phyloP scores from a whole-genome alignment of 1,139 yeast genomes.

The Blastobotrys arbuscula region DNA sequence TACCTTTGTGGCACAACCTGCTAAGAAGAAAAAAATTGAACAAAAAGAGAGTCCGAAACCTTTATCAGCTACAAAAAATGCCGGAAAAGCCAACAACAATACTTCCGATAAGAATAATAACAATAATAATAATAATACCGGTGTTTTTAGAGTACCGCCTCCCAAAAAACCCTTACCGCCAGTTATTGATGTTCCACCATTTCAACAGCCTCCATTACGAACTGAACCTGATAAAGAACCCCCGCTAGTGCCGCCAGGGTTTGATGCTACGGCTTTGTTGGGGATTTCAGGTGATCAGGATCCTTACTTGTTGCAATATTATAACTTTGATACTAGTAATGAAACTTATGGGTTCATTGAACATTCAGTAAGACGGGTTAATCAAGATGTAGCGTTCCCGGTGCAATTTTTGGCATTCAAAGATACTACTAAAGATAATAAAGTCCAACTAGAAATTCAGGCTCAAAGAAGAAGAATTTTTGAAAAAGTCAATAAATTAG shows the following conservation, averaged over 20 bases:
- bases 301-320: constrained; percentile 32
- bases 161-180: constrained; percentile 12
- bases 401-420: constrained; percentile 29
- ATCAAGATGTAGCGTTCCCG: constrained; percentile 25
- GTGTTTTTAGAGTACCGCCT: neutral
- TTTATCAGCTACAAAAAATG: constrained; percentile 1
- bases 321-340: constrained; percentile 25
- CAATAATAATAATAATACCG: neutral
- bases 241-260: constrained; percentile 27
- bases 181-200: constrained; percentile 22
- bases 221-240: constrained; percentile 19
- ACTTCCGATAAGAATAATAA: neutral
- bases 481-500: constrained; percentile 24
- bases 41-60: constrained; percentile 10
- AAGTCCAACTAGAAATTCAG: constrained; percentile 20
- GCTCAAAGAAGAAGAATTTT: constrained; percentile 24
- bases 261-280: constrained; percentile 26
- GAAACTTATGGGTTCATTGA: constrained; percentile 30
- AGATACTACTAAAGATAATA: constrained; percentile 19
- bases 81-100: neutral
- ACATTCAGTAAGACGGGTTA: constrained; percentile 30
- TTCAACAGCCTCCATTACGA: constrained; percentile 19
- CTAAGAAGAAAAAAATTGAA: constrained; percentile 18
- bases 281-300: constrained; percentile 36
- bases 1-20: constrained; percentile 24